Evolutionary conservation across 345 rosid genomes (phyloP).

Genomic region (Leavenworthia alabamica): DNA sequence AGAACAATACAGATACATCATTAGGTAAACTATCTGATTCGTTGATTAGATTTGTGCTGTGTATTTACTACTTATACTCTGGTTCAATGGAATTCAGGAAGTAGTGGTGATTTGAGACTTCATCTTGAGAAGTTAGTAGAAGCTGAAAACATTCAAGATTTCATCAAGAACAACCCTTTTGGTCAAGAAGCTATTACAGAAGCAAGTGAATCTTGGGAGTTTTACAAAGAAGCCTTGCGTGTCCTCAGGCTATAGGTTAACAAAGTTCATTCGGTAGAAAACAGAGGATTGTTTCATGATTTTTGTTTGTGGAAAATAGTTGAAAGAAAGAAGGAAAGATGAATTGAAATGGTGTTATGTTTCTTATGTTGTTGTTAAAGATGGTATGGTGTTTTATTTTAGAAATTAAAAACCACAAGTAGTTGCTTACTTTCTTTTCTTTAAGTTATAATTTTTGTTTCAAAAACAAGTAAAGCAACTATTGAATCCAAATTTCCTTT

Average conservation of each 20-base stretch:
- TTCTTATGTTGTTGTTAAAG: not conserved
- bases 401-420: not conserved
- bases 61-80: not conserved
- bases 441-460: no score
- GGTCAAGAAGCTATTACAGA: slow-evolving; percentile 65
- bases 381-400: not conserved
- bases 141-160: slow-evolving; percentile 52
- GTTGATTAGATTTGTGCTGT: not conserved
- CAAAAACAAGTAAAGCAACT: no score
- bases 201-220: slow-evolving; percentile 51
- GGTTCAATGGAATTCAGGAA: slow-evolving; percentile 37
- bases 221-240: slow-evolving; percentile 38
- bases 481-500: no score
- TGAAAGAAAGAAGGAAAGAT: not conserved
- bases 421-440: not conserved
- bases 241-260: not conserved
- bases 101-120: slow-evolving; percentile 59
- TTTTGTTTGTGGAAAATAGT: not conserved
- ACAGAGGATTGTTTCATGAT: not conserved
- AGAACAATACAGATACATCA: slow-evolving; percentile 39
- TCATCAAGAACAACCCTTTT: slow-evolving; percentile 55
- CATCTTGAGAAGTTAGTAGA: slow-evolving; percentile 51
- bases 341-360: not conserved
- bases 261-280: not conserved
- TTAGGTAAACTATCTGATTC: slow-evolving; percentile 45